Evolutionary conservation across 768 basidiomycete genomes (phyloP).

Genomic region (Boletus huronensis): DNA sequence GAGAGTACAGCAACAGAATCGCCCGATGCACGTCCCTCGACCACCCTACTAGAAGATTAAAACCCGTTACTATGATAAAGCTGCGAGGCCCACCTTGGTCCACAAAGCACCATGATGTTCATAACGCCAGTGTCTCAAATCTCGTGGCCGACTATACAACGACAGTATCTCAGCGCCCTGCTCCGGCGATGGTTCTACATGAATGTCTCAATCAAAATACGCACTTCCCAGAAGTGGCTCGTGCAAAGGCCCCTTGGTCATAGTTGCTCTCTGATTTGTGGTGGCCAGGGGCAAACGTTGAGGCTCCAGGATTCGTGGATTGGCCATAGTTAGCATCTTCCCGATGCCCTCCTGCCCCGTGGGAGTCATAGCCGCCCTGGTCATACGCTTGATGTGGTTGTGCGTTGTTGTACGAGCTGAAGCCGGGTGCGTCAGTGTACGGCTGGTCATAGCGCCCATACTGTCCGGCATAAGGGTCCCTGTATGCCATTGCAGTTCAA

Average conservation of each 20-base stretch:
- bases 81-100: constrained; percentile 48
- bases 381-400: constrained; percentile 54
- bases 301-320: constrained; percentile 9
- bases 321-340: constrained; percentile 35
- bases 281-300: constrained; percentile 15
- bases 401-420: constrained; percentile 44
- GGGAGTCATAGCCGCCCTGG: constrained; percentile 38
- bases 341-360: constrained; percentile 30
- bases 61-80: background rate
- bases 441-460: constrained; percentile 28
- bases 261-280: constrained; percentile 35
- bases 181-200: background rate
- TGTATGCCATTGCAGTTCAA: constrained; percentile 42
- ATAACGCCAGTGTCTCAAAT: constrained; percentile 50
- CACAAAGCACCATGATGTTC: constrained; percentile 63
- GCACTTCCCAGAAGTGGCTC: constrained; percentile 28
- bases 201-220: constrained; percentile 16
- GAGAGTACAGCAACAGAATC: constrained; percentile 76
- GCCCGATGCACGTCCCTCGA: constrained; percentile 54
- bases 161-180: constrained; percentile 1
- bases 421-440: constrained; percentile 35
- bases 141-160: constrained; percentile 20
- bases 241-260: constrained; percentile 43
- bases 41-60: constrained; percentile 44
- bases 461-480: constrained; percentile 49